These are phyloP conservation scores for Gynostemma pentaphyllum DNA, from an alignment of 306 rosid genomes.

Conservation along the genomic window DNA sequence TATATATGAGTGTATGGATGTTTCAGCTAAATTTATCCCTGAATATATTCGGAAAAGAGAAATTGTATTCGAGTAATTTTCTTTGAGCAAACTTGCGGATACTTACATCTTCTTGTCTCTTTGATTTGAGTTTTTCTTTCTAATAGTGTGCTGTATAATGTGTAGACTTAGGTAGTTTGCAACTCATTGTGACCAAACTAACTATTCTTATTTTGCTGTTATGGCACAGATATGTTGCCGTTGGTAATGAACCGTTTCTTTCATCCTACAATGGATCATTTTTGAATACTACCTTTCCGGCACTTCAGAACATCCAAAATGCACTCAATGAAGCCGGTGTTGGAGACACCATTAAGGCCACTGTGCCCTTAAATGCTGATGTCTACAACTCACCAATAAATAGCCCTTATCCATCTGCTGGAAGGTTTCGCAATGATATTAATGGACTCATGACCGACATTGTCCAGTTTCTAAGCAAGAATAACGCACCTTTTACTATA, in stretches of 20 bases:
- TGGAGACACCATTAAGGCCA: constrained; percentile 66
- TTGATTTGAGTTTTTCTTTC: not conserved
- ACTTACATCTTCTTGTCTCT: not conserved
- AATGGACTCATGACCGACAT: constrained; percentile 65
- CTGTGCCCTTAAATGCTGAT: constrained; percentile 94
- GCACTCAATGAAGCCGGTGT: constrained; percentile 80
- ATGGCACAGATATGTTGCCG: constrained; percentile 76
- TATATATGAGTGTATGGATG: not conserved
- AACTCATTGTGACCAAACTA: not conserved
- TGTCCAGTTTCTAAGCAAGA: constrained; percentile 58
- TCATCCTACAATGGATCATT: constrained; percentile 79
- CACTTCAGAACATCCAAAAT: constrained; percentile 86
- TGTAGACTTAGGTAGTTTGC: not conserved
- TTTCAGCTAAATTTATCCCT: not conserved
- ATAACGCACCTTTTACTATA: constrained; percentile 73
- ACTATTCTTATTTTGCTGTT: constrained; percentile 8
- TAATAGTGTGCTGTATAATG: not conserved
- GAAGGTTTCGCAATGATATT: constrained; percentile 67
- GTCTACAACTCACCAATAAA: constrained; percentile 58
- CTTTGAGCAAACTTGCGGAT: not conserved
- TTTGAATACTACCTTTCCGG: constrained; percentile 73
- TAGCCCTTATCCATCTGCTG: constrained; percentile 69
- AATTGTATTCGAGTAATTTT: not conserved
- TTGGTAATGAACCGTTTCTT: constrained; percentile 95
- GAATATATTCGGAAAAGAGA: not conserved